Base-by-base conservation (phyloP, 768 basidiomycete species). In the Inosperma sp. region DNA sequence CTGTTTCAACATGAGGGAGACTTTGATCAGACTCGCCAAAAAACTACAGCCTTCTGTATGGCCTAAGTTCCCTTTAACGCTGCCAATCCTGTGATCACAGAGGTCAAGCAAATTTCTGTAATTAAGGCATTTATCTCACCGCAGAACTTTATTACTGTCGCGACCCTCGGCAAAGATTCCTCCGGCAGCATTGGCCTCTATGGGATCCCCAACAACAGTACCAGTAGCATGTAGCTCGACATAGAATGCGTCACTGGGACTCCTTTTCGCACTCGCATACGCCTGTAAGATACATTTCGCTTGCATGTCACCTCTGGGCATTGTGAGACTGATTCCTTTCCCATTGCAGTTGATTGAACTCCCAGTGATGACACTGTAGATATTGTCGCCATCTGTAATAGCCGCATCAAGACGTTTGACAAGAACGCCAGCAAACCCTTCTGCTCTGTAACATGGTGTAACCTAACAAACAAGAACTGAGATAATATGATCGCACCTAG, bases 21-120 rank as follows among this genome's bases (percentile, higher is more conserved):
- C 51, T 22, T 52, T 52, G n/a, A 52, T 52, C 43, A 52, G 34
- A 36, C 51, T 52, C 25, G 51, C 51, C 33, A 52, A 27, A 52
- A 52, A 52, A 43, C 51, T 52, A 30, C 51, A 52, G 12, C 51
- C 51, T 26, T 52, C 51, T 33, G 51, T 52, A 52, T 52, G 51
- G 14, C 51, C 51, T 4, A 52, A 33, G 42, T 52, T 52, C 7
- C 42, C 12, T 46, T 52, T 52, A 9, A 52, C 51, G 36, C 51
- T 52, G 22, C 51, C 51, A 21, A 52, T 46, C 43, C 44, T n/a
- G n/a, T n/a, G n/a, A n/a, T n/a, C n/a, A n/a, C n/a, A n/a, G n/a
- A n/a, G n/a, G n/a, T n/a, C n/a, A n/a, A n/a, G n/a, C n/a, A n/a
- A n/a, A n/a, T n/a, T n/a, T n/a, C n/a, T n/a, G n/a, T n/a, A n/a